A percentile compares a stretch with the other conserved stretches of the same genome.
Conservation (phyloP, 768 basidiomycete species). For the Pisolithus marmoratus region DNA sequence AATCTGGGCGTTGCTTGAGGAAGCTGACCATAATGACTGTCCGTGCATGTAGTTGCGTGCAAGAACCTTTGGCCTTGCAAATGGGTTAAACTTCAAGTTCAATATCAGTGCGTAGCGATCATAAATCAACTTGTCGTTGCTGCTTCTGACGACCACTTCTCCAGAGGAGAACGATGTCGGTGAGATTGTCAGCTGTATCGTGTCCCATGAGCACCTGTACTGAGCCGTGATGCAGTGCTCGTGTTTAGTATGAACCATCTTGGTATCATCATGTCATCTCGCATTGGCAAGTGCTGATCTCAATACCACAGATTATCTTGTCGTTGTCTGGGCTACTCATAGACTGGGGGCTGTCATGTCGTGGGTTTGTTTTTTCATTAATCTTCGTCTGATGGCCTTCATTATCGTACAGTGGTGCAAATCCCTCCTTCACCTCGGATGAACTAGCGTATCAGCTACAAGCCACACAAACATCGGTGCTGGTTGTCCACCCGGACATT, state of each 20-base stretch:
- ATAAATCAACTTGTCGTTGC: not conserved
- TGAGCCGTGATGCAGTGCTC: conserved; percentile 38
- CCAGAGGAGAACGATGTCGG: conserved; percentile 36
- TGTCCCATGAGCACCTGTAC: not conserved
- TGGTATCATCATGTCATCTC: conserved; percentile 29
- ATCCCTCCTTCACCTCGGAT: conserved; percentile 52
- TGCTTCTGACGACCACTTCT: not conserved
- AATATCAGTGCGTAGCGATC: conserved; percentile 25
- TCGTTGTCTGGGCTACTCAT: conserved; percentile 53
- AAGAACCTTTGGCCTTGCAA: conserved; percentile 34
- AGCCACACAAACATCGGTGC: conserved; percentile 39
- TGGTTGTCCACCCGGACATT: conserved; percentile 44
- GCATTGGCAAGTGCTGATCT: not conserved
- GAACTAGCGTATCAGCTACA: conserved; percentile 56
- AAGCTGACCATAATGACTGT: not conserved
- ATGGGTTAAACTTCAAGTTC: conserved; percentile 30
- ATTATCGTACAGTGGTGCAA: conserved; percentile 44
- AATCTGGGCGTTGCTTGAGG: not conserved
- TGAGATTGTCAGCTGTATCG: conserved; percentile 12
- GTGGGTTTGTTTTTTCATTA: conserved; percentile 31
- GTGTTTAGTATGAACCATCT: conserved; percentile 65
- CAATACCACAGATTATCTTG: conserved; percentile 41
- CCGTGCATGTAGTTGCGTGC: conserved; percentile 25
- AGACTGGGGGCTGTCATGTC: conserved; percentile 52
- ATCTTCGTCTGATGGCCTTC: not conserved